Evolutionary conservation across 768 basidiomycete species (phyloP), one percentile per base, ranked within the genome.

Genomic region (Kwoniella mangroviensis): DNA sequence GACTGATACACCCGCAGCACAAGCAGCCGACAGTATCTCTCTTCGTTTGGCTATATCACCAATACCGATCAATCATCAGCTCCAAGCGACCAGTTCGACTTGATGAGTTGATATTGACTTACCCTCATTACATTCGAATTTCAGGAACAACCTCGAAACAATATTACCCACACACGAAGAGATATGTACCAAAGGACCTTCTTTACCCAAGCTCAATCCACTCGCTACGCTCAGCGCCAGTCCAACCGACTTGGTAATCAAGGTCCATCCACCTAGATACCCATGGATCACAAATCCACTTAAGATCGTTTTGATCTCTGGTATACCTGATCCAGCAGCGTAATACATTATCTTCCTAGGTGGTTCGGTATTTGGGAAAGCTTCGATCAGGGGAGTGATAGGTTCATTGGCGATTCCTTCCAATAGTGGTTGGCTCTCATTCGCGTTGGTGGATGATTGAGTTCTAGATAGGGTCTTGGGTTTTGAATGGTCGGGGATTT

Each of bases 81-180:
- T 5, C 6, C 34, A 34, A 34, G 4, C 9, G 1, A 34, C 34
- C 0, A 34, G 9, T 6, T 34, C 6, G 9, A 6, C 34, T 45
- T 49, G 45, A 49, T 53, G 42, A 45, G 24, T 0, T 49, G 17
- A 12, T 7, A 22, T 49, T 21, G 43, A 81, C 85, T 51, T 59
- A 89, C 92, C 94, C 88, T 99, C 97, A 76, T 98, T 99, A 63
- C 88, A 90, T 83, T 98, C 95, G 77, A 96, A 99, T 84, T 98
- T 98, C 43, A 81, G 81, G 73, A 92, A 89, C 77, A 90, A 88
- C 13, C 96, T 88, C 76, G 92, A 93, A 71, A 93, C 87, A 70
- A 98, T 96, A 79, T 98, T 99, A 9, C 93, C 95, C 22, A 96
- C 85, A 82, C 94, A 96, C 61, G 90, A 90, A 2, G 92, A 93